A percentile compares a stretch with the other conserved stretches of the same genome.
phyloP scores from a whole-genome alignment of 139 green algal genomes.

The Coelastrella sp. region DNA sequence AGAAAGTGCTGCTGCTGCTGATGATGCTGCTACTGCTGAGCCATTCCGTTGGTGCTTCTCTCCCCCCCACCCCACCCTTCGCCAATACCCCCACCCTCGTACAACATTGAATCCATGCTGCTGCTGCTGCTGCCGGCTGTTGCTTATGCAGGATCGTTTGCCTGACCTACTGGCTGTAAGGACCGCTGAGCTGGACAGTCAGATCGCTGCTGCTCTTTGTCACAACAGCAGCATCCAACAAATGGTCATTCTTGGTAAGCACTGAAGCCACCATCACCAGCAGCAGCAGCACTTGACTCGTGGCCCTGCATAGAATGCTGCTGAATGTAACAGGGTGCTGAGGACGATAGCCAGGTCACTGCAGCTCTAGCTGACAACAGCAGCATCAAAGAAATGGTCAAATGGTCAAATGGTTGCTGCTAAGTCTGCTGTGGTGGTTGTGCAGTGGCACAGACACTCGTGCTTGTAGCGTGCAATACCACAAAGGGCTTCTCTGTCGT shows the following conservation, averaged over 20 bases:
- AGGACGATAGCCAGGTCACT: too few species aligned
- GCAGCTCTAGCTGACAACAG: too few species aligned
- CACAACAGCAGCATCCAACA: neutral
- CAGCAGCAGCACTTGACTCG: neutral
- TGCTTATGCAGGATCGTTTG: neutral
- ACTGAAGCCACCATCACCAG: neutral
- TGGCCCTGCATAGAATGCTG: too few species aligned
- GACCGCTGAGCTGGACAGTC: constrained; percentile 31
- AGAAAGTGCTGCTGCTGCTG: neutral
- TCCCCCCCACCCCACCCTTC: neutral
- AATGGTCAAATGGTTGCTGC: too few species aligned
- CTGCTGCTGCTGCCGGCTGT: neutral
- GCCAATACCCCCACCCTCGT: neutral
- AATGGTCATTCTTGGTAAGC: neutral
- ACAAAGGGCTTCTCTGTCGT: neutral
- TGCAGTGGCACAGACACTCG: constrained; percentile 39
- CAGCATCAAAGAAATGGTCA: too few species aligned
- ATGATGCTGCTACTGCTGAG: neutral
- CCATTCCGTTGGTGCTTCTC: neutral
- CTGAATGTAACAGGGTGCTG: too few species aligned
- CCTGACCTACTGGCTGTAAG: neutral
- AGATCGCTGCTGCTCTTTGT: neutral
- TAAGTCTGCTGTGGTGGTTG: too few species aligned
- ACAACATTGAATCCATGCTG: neutral
- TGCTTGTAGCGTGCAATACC: constrained; percentile 19